Conservation (phyloP, 2,329 filamentous ascomycete species). For the Trichocomaceae sp. region DNA sequence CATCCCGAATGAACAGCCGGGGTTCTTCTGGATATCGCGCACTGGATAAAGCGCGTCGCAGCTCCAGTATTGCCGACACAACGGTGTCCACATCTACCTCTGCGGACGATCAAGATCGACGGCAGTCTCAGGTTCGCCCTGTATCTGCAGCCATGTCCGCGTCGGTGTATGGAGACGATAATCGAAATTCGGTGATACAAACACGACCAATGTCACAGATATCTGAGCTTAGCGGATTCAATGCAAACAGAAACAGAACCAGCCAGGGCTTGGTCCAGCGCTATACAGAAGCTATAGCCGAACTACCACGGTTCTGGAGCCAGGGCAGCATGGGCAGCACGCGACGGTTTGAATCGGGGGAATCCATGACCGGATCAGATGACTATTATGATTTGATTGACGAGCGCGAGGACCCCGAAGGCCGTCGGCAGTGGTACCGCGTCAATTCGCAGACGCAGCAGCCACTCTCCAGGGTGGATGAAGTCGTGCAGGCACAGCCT, state of each 20-base stretch:
- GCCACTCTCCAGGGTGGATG: slow-evolving; percentile 9
- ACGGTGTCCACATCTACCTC: slow-evolving; percentile 25
- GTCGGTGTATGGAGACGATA: slow-evolving; percentile 31
- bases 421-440: slow-evolving; percentile 20
- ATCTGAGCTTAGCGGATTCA: slow-evolving; percentile 16
- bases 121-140: slow-evolving; percentile 28
- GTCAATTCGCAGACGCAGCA: slow-evolving; percentile 15
- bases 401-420: slow-evolving; percentile 16
- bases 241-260: slow-evolving; percentile 19
- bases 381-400: slow-evolving; percentile 20
- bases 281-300: slow-evolving; percentile 31
- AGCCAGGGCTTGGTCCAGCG: slow-evolving; percentile 33
- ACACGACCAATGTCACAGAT: slow-evolving; percentile 24
- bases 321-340: slow-evolving; percentile 27
- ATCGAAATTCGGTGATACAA: slow-evolving; percentile 26
- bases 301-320: slow-evolving; percentile 33
- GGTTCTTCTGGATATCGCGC: slow-evolving; percentile 29
- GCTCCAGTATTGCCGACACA: slow-evolving; percentile 31
- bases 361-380: slow-evolving; percentile 14
- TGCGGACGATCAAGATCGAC: slow-evolving; percentile 26
- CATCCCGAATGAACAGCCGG: slow-evolving; percentile 28
- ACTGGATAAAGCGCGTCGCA: slow-evolving; percentile 30
- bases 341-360: slow-evolving; percentile 20
- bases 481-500: background rate
- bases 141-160: slow-evolving; percentile 29